Conservation (phyloP, 805 yeast genomes). For the Pichia paraexigua region DNA sequence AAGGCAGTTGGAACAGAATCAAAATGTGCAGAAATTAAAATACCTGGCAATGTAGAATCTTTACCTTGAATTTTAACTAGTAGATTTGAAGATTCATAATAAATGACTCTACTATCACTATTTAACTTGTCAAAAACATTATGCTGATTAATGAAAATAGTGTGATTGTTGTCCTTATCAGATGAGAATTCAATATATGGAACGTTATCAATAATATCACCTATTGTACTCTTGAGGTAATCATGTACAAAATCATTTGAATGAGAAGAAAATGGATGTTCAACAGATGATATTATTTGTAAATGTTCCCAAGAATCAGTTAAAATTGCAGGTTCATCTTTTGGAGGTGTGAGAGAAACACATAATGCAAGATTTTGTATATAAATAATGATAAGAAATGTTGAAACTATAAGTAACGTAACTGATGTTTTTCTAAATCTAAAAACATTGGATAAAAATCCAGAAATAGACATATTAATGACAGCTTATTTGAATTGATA, state of each 20-base stretch:
- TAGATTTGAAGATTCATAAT: constrained; percentile 78
- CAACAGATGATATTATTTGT: constrained; percentile 54
- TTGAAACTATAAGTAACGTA: constrained; percentile 44
- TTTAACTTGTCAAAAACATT: constrained; percentile 40
- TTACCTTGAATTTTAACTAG: constrained; percentile 66
- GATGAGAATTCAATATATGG: constrained; percentile 3
- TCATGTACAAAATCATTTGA: constrained; percentile 74
- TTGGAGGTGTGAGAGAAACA: constrained; percentile 37
- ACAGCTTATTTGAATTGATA: neutral
- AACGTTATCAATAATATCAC: neutral
- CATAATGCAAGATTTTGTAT: constrained; percentile 30
- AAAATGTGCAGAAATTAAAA: constrained; percentile 76
- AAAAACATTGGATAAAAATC: neutral
- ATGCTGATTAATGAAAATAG: constrained; percentile 37
- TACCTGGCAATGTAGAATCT: constrained; percentile 49
- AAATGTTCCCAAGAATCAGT: constrained; percentile 61
- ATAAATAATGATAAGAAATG: constrained; percentile 36
- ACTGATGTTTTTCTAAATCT: constrained; percentile 70
- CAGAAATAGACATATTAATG: neutral
- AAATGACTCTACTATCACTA: constrained; percentile 43
- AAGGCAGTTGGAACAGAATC: constrained; percentile 83
- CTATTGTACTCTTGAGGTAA: constrained; percentile 35
- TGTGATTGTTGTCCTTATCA: constrained; percentile 9
- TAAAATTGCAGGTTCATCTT: constrained; percentile 30
- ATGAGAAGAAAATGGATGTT: constrained; percentile 74